A percentile compares a stretch with the other conserved stretches of the same genome.
phyloP scores from a whole-genome alignment of 208 protist species.

The Acanthamoeba rhysodes region DNA sequence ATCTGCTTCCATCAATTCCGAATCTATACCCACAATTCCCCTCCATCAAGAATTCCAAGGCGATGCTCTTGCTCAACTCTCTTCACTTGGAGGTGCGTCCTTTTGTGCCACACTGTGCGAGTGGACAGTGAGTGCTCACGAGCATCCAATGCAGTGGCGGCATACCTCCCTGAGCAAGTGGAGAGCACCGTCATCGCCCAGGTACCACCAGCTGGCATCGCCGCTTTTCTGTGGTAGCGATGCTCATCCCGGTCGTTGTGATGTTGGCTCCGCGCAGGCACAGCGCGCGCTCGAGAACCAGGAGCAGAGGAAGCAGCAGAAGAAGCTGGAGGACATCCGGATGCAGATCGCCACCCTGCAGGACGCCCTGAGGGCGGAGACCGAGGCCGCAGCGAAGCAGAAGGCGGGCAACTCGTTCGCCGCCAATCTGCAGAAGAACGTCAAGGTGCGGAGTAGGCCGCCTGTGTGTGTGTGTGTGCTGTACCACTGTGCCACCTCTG shows the following conservation, averaged over 20 bases:
- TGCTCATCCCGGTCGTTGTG: neutral
- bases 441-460: neutral
- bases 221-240: no score
- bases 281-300: constrained; percentile 34
- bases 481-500: neutral
- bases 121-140: neutral
- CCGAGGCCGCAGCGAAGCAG: constrained; percentile 7
- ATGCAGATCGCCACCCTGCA: constrained; percentile 7
- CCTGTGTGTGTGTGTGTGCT: neutral
- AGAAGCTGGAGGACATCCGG: neutral
- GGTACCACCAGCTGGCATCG: neutral
- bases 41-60: neutral
- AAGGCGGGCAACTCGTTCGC: neutral
- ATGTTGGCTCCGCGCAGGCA: neutral
- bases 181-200: constrained; percentile 40
- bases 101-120: neutral
- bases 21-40: neutral
- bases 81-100: neutral
- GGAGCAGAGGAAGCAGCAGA: constrained; percentile 34
- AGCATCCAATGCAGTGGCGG: neutral
- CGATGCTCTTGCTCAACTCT: neutral
- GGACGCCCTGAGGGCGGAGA: neutral
- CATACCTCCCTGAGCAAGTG: constrained; percentile 27
- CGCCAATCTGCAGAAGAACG: neutral
- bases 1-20: constrained; percentile 20